These are phyloP conservation scores for Kingdonia uniflora DNA, from an alignment of 164 flowering plant genomes.

Conservation along the genomic window DNA sequence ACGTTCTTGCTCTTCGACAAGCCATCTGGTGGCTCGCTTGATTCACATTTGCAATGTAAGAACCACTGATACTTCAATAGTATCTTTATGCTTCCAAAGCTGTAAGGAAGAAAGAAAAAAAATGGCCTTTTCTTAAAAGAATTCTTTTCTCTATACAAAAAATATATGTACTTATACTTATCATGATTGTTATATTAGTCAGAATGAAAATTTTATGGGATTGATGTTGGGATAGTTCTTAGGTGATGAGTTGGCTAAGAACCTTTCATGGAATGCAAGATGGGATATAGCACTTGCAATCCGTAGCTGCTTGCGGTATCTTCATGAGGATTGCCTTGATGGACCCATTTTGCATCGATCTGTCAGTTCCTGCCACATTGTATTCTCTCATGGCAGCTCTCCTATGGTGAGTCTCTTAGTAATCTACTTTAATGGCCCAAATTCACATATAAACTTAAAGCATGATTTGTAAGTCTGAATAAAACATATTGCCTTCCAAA, in stretches of 20 bases:
- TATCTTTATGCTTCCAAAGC: background rate
- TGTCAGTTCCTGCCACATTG: conserved; percentile 19
- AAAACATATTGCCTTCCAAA: too few relatives aligned
- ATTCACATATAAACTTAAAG: background rate
- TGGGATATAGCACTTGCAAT: conserved; percentile 28
- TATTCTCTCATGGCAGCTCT: conserved; percentile 14
- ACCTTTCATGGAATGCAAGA: conserved; percentile 31
- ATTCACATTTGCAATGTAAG: conserved; percentile 25
- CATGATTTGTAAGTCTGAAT: too few relatives aligned
- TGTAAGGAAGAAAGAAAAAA: too few relatives aligned
- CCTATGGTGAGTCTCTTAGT: conserved; percentile 18
- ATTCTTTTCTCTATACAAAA: too few relatives aligned
- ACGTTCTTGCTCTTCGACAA: conserved; percentile 20
- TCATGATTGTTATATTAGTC: too few relatives aligned
- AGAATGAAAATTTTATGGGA: too few relatives aligned
- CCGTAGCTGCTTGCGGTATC: conserved; percentile 34
- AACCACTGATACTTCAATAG: background rate
- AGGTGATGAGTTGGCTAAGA: conserved; percentile 29
- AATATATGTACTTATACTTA: too few relatives aligned
- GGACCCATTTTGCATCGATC: conserved; percentile 30
- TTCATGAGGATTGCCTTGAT: conserved; percentile 41
- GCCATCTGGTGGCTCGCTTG: conserved; percentile 22
- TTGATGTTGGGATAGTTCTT: background rate
- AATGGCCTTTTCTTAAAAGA: too few relatives aligned
- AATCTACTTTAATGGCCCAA: background rate